These are phyloP conservation scores for Tricholoma bakamatsutake DNA, from an alignment of 768 basidiomycete species.

Conservation along the genomic window DNA sequence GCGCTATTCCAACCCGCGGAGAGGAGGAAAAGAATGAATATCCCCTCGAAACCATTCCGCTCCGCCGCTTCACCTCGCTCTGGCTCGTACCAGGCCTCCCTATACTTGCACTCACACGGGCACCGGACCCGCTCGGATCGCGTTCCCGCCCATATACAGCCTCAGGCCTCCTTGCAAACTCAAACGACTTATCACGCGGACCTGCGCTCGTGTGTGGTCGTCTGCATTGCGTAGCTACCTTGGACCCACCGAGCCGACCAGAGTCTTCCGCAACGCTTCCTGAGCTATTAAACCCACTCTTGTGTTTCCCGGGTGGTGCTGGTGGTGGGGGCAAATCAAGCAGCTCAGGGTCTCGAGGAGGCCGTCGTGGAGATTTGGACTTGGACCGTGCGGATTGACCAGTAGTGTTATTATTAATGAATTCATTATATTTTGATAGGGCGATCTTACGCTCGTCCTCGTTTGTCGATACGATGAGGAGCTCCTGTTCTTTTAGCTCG, in stretches of 20 bases:
- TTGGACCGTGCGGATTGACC: slow-evolving; percentile 36
- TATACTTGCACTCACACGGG: slow-evolving; percentile 5
- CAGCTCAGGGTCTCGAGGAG: slow-evolving; percentile 27
- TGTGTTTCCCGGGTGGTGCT: slow-evolving; percentile 20
- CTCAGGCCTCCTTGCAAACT: slow-evolving; percentile 15
- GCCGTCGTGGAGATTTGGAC: slow-evolving; percentile 51
- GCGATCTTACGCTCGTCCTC: slow-evolving; percentile 64
- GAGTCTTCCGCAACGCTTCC: slow-evolving; percentile 5
- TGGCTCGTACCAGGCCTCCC: slow-evolving; percentile 14
- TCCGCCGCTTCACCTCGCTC: slow-evolving; percentile 11
- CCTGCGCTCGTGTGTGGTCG: slow-evolving; percentile 76
- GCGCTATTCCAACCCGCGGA: slow-evolving; percentile 19
- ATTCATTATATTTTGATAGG: slow-evolving; percentile 51
- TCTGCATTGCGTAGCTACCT: slow-evolving; percentile 24
- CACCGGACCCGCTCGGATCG: slow-evolving; percentile 7
- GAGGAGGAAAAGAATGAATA: slow-evolving; percentile 11
- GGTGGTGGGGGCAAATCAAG: slow-evolving; percentile 33
- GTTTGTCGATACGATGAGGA: slow-evolving; percentile 64
- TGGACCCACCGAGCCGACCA: not conserved
- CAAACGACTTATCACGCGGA: slow-evolving; percentile 47
- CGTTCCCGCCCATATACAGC: not conserved
- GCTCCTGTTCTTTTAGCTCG: slow-evolving; percentile 64
- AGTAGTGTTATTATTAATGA: slow-evolving; percentile 18
- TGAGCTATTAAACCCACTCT: slow-evolving; percentile 7
- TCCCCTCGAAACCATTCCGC: slow-evolving; percentile 12